Evolutionary conservation across 176 grass and related monocot species (phyloP).

Genomic region (Bolboschoenus planiculmis): DNA sequence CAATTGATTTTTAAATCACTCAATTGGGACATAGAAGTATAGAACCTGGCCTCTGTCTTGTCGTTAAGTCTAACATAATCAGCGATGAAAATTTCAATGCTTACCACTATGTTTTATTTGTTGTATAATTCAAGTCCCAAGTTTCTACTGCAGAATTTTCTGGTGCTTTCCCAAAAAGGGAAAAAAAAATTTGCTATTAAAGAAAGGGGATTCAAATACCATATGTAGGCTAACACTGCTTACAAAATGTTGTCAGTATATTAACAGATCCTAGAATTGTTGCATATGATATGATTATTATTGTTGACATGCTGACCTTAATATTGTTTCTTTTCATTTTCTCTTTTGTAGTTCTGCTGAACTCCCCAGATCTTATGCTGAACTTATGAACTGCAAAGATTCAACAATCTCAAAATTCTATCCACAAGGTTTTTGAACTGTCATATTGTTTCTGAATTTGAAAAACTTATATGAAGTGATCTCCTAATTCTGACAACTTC

Average conservation of each 20-base stretch:
- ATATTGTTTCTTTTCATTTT: background rate
- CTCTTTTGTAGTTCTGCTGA: constrained; percentile 25
- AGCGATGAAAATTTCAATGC: background rate
- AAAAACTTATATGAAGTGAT: background rate
- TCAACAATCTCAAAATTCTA: constrained; percentile 40
- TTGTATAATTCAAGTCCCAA: background rate
- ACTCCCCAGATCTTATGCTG: constrained; percentile 30
- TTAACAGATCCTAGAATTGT: background rate
- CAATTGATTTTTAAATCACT: background rate
- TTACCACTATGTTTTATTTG: background rate
- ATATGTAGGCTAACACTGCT: no score
- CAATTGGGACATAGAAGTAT: no score
- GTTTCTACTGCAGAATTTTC: background rate
- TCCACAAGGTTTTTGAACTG: constrained; percentile 30
- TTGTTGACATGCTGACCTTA: background rate
- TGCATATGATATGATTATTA: background rate
- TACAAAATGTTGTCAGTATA: no score
- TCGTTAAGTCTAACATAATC: no score
- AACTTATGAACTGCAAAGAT: constrained; percentile 34
- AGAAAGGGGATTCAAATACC: no score
- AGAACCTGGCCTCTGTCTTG: no score
- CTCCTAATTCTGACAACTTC: background rate
- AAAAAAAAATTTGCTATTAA: background rate
- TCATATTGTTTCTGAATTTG: background rate
- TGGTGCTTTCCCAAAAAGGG: background rate